A percentile compares a stretch with the other conserved stretches of the same genome.
Conservation (phyloP, 1,139 yeast species). For the Taphrina sp. region DNA sequence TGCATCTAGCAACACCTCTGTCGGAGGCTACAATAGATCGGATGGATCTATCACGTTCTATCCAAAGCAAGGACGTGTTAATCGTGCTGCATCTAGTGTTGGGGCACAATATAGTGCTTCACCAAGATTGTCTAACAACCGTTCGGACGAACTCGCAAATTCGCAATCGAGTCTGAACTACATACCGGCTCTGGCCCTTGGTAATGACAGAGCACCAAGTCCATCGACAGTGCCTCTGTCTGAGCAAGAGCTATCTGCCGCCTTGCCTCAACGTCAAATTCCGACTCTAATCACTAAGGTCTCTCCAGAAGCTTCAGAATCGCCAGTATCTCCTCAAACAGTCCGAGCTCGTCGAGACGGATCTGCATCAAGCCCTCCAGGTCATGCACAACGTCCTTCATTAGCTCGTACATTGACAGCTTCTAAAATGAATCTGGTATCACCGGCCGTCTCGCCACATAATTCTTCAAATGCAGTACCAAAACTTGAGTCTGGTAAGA, state of each 20-base stretch:
- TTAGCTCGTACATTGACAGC: slow-evolving; percentile 11
- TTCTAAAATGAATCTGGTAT: slow-evolving; percentile 21
- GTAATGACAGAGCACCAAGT: slow-evolving; percentile 17
- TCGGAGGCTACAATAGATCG: background rate
- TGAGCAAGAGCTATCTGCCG: slow-evolving; percentile 14
- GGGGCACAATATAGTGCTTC: background rate
- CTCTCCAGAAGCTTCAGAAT: background rate
- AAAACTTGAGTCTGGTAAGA: slow-evolving; percentile 1
- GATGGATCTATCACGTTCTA: slow-evolving; percentile 3
- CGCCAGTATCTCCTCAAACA: background rate
- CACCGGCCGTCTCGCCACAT: slow-evolving; percentile 24
- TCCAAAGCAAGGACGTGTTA: slow-evolving; percentile 10
- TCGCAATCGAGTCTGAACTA: background rate
- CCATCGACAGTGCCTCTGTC: slow-evolving; percentile 22
- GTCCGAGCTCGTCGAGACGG: slow-evolving; percentile 8
- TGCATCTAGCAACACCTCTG: slow-evolving; percentile 7
- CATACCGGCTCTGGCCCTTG: background rate
- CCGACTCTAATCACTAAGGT: background rate
- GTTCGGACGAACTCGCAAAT: background rate
- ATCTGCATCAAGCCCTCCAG: background rate
- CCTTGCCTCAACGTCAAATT: slow-evolving; percentile 5
- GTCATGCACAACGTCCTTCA: slow-evolving; percentile 6
- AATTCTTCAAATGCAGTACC: slow-evolving; percentile 3
- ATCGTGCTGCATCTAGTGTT: slow-evolving; percentile 1
- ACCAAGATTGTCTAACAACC: background rate